A percentile compares a stretch with the other conserved stretches of the same genome.
phyloP scores from a whole-genome alignment of 139 green algal genomes.

The Ulvella scutata region DNA sequence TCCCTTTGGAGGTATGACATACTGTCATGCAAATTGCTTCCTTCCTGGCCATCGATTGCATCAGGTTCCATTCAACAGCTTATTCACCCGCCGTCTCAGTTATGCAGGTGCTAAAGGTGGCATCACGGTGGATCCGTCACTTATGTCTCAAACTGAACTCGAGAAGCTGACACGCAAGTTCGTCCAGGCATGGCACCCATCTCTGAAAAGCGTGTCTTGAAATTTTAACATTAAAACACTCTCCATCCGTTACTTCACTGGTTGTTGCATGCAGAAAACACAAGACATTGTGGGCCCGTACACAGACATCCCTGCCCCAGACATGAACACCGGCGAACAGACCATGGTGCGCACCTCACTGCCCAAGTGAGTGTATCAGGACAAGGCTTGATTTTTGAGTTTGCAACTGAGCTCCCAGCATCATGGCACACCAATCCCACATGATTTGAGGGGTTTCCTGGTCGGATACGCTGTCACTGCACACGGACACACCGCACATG shows the following conservation, averaged over 20 bases:
- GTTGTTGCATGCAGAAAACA: constrained; percentile 33
- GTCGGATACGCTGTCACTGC: too few relatives aligned
- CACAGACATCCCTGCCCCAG: constrained; percentile 74
- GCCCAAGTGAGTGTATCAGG: too few relatives aligned
- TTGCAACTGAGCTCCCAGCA: too few relatives aligned
- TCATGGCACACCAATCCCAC: too few relatives aligned
- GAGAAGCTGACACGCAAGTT: constrained; percentile 84
- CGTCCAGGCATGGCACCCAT: constrained; percentile 39
- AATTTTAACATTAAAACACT: background rate
- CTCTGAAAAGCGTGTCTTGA: background rate
- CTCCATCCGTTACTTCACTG: background rate
- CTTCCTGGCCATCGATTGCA: too few relatives aligned
- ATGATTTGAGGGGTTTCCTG: too few relatives aligned
- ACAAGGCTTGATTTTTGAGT: too few relatives aligned
- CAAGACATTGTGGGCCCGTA: constrained; percentile 68
- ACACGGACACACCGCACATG: too few relatives aligned
- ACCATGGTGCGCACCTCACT: too few relatives aligned
- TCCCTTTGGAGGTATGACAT: constrained; percentile 90
- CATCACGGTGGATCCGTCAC: constrained; percentile 44
- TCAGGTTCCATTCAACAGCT: constrained; percentile 20
- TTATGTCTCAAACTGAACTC: constrained; percentile 56
- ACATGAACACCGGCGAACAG: constrained; percentile 86
- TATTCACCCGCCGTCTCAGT: background rate
- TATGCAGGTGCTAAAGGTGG: constrained; percentile 20
- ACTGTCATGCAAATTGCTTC: too few relatives aligned